These are phyloP conservation scores for Yamadazyma kitorensis DNA, from an alignment of 805 yeast species.

Conservation along the genomic window DNA sequence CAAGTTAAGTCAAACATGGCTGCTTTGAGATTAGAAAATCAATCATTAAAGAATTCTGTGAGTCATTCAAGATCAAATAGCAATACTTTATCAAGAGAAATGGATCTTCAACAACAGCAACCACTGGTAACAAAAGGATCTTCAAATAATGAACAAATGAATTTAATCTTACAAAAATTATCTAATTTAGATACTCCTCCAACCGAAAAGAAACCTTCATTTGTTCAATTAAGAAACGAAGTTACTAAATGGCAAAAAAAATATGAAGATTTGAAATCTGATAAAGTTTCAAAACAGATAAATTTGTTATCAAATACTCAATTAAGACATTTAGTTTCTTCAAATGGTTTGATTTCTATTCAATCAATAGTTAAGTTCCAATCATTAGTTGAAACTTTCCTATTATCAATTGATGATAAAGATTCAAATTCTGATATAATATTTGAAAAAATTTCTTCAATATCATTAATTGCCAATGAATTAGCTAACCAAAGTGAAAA, in stretches of 20 bases:
- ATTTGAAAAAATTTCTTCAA: constrained; percentile 50
- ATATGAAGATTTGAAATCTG: constrained; percentile 47
- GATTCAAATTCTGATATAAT: constrained; percentile 34
- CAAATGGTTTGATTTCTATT: constrained; percentile 47
- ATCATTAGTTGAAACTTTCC: constrained; percentile 46
- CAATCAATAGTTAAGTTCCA: constrained; percentile 45
- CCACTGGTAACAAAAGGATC: too few species aligned
- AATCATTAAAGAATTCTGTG: constrained; percentile 28
- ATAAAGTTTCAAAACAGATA: constrained; percentile 20
- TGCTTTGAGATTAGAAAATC: constrained; percentile 36
- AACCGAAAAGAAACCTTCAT: constrained; percentile 8
- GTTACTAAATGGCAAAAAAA: constrained; percentile 49
- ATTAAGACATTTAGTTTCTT: constrained; percentile 26
- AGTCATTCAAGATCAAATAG: constrained; percentile 13
- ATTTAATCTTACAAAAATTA: constrained; percentile 24
- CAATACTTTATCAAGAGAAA: constrained; percentile 11
- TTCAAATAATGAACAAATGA: constrained; percentile 16
- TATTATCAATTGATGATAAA: constrained; percentile 28
- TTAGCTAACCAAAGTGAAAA: constrained; percentile 33
- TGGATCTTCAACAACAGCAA: too few species aligned
- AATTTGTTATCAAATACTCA: constrained; percentile 20
- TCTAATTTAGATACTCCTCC: constrained; percentile 21
- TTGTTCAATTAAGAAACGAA: constrained; percentile 22
- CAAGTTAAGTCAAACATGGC: constrained; percentile 28
- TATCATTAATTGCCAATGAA: constrained; percentile 46